These are phyloP conservation scores for Hypoxylon lenormandii DNA, from an alignment of 495 filamentous ascomycete species.

Conservation along the genomic window DNA sequence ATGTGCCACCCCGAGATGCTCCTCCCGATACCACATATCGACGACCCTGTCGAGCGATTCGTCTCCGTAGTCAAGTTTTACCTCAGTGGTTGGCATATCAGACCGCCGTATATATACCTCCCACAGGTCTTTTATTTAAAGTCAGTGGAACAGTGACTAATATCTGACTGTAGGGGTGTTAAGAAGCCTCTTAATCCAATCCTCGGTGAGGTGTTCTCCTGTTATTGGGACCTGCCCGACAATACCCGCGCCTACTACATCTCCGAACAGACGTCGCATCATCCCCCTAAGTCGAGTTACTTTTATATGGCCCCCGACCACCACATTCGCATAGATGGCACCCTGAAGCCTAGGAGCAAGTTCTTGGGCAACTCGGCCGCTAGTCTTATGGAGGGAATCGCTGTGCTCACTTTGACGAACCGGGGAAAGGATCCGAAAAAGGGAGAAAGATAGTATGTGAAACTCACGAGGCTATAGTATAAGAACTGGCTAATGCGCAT, in stretches of 20 bases:
- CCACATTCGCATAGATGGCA: constrained; percentile 93
- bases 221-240: constrained; percentile 94
- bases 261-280: constrained; percentile 96
- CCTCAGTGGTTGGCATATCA: constrained; percentile 98
- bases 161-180: constrained; percentile 75
- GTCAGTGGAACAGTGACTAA: constrained; percentile 33
- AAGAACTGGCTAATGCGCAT: constrained; percentile 11
- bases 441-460: constrained; percentile 86
- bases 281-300: constrained; percentile 98
- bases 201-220: constrained; percentile 92
- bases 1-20: constrained; percentile 99
- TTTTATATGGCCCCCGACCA: constrained; percentile 98
- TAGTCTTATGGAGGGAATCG: constrained; percentile 97
- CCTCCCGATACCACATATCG: constrained; percentile 83
- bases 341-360: constrained; percentile 93
- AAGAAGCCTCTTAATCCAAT: constrained; percentile 99
- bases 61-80: constrained; percentile 97
- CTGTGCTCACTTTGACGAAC: constrained; percentile 85
- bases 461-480: background rate
- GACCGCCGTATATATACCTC: constrained; percentile 84
- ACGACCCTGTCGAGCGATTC: constrained; percentile 91
- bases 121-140: constrained; percentile 6
- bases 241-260: constrained; percentile 92
- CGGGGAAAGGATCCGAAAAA: constrained; percentile 71
- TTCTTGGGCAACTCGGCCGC: constrained; percentile 98